Conservation (phyloP, 164 flowering plant species). For the Liquidambar formosana region DNA sequence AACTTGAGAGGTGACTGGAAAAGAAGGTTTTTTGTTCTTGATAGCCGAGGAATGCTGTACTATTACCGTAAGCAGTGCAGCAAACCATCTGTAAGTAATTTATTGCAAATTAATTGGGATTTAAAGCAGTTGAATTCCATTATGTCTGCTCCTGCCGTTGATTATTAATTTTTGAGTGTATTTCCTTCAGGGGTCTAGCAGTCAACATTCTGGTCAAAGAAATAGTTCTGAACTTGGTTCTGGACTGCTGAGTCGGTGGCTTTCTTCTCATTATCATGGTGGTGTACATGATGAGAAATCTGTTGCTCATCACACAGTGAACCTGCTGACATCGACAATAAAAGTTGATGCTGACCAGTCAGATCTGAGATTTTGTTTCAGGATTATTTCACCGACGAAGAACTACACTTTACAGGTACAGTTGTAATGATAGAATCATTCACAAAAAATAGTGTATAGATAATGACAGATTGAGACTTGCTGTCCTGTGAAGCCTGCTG, state of each 20-base stretch:
- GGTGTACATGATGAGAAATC: constrained; percentile 95
- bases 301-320: constrained; percentile 92
- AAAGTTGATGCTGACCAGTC: constrained; percentile 97
- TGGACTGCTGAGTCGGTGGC: constrained; percentile 92
- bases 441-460: too few species aligned
- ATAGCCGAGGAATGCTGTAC: constrained; percentile 94
- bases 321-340: constrained; percentile 94
- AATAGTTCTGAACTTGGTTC: constrained; percentile 76
- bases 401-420: constrained; percentile 94
- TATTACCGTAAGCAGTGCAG: constrained; percentile 86
- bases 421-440: too few species aligned
- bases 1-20: constrained; percentile 98
- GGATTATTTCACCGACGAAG: constrained; percentile 95
- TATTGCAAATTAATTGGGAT: not conserved
- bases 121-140: constrained; percentile 1
- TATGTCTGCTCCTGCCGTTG: not conserved
- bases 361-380: constrained; percentile 93
- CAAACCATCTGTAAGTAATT: constrained; percentile 72
- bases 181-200: constrained; percentile 52
- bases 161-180: constrained; percentile 3
- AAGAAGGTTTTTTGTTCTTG: constrained; percentile 98
- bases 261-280: constrained; percentile 89
- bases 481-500: not conserved
- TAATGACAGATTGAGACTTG: too few species aligned
- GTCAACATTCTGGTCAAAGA: constrained; percentile 59